phyloP scores from a whole-genome alignment of 768 basidiomycete genomes.

The Ramaria rubella region DNA sequence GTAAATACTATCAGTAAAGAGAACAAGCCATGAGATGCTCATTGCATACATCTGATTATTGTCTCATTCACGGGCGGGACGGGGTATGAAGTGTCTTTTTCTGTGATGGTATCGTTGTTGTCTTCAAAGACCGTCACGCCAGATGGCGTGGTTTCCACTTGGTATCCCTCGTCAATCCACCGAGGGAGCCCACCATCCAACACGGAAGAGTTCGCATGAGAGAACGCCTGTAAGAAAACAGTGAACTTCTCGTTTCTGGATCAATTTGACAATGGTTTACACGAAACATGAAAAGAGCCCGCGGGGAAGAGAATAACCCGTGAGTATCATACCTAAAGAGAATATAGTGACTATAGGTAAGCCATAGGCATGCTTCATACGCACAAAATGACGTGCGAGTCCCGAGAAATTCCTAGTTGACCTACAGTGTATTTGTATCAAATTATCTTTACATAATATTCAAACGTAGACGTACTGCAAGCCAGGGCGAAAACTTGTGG shows the following conservation, averaged over 20 bases:
- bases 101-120: constrained; percentile 16
- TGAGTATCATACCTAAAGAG: constrained; percentile 72
- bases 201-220: constrained; percentile 79
- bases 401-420: constrained; percentile 61
- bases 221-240: constrained; percentile 46
- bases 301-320: constrained; percentile 88
- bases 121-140: constrained; percentile 1
- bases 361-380: constrained; percentile 18
- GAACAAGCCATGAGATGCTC: neutral
- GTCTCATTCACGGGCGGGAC: constrained; percentile 45
- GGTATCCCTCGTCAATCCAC: constrained; percentile 64
- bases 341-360: constrained; percentile 1
- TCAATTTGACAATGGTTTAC: constrained; percentile 13
- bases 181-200: constrained; percentile 89
- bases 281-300: constrained; percentile 91
- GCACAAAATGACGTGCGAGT: constrained; percentile 79
- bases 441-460: neutral
- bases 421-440: constrained; percentile 30
- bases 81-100: constrained; percentile 38
- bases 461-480: constrained; percentile 53
- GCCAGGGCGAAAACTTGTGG: constrained; percentile 64
- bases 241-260: neutral
- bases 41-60: constrained; percentile 44
- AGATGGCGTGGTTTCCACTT: constrained; percentile 37
- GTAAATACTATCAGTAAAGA: constrained; percentile 1